These are phyloP conservation scores for Ammopiptanthus mongolicus DNA, from an alignment of 306 rosid genomes.

Conservation along the genomic window DNA sequence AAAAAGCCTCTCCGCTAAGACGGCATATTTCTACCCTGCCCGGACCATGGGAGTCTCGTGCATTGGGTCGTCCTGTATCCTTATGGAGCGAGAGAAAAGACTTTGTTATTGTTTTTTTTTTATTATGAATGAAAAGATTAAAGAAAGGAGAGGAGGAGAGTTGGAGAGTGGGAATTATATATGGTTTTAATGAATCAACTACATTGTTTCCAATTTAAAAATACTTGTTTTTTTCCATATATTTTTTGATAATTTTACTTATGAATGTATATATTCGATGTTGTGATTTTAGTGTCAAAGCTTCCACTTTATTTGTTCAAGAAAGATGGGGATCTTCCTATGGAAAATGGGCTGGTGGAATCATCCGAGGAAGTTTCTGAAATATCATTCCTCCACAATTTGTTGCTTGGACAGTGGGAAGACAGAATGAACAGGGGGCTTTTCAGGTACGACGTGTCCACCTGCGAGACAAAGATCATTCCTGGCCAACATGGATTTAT, in stretches of 20 bases:
- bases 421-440: slow-evolving; percentile 23
- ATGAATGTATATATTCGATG: not conserved
- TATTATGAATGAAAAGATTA: not conserved
- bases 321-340: not conserved
- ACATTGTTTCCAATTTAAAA: not conserved
- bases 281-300: slow-evolving; percentile 15
- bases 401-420: slow-evolving; percentile 31
- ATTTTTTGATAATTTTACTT: not conserved
- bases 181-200: not conserved
- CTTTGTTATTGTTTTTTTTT: no score
- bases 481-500: slow-evolving; percentile 30
- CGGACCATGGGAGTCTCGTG: no score
- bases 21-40: no score
- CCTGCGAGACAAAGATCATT: slow-evolving; percentile 20
- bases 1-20: no score
- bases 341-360: not conserved
- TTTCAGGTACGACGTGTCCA: slow-evolving; percentile 27
- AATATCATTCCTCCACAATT: slow-evolving; percentile 30
- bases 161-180: not conserved
- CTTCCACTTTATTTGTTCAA: slow-evolving; percentile 25
- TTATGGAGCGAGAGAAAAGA: no score
- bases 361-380: slow-evolving; percentile 2
- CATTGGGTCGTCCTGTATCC: no score
- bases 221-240: no score
- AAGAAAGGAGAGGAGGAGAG: no score